Conservation (phyloP, 805 yeast genomes). For the Wickerhamomyces chaumierensis region DNA sequence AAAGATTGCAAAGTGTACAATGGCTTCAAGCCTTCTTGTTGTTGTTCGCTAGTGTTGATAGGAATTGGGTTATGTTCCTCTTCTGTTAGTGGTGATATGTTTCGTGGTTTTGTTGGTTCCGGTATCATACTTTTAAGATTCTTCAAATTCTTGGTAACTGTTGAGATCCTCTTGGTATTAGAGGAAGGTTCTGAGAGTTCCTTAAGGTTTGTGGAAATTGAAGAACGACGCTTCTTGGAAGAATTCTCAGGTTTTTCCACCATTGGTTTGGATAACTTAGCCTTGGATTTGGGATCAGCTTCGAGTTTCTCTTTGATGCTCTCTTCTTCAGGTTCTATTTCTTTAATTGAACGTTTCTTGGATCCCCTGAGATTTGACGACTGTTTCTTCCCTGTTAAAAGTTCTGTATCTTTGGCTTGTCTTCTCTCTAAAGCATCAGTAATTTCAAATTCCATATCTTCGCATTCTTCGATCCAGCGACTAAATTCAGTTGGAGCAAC, state of each 20-base stretch:
- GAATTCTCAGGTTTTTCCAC: too few species aligned
- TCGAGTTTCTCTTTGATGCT: too few species aligned
- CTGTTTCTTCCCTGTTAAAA: neutral
- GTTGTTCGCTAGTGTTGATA: neutral
- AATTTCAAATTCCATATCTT: neutral
- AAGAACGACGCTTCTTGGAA: neutral
- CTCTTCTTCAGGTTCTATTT: neutral
- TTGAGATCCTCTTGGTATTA: too few species aligned
- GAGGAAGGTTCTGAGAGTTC: too few species aligned
- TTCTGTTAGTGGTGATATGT: neutral
- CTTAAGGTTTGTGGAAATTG: too few species aligned
- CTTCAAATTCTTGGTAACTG: too few species aligned
- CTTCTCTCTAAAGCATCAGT: neutral
- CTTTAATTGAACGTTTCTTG: neutral
- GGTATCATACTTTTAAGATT: slow-evolving; percentile 1
- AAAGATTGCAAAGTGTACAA: neutral
- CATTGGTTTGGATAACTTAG: too few species aligned
- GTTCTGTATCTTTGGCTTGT: neutral
- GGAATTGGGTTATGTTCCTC: neutral
- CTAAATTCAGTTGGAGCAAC: neutral
- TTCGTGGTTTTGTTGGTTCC: neutral
- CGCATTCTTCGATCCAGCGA: neutral
- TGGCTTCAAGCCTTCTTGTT: neutral
- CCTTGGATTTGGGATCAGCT: too few species aligned
- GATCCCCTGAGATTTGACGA: too few species aligned